Evolutionary conservation across 2,329 filamentous ascomycete genomes (phyloP).

Genomic region (Macroventuria anomochaeta): DNA sequence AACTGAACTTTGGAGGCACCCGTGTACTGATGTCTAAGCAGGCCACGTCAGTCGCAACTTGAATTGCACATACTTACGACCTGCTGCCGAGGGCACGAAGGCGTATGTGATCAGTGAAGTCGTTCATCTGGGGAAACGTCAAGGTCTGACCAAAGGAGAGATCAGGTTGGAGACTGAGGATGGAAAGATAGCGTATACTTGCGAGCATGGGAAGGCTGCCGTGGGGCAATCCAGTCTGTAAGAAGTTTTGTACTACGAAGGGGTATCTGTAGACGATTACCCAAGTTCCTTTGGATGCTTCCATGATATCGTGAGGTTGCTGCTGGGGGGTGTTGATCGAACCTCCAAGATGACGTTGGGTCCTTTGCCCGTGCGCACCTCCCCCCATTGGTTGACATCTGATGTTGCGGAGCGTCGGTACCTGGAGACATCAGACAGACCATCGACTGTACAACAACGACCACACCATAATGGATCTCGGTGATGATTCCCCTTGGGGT

Average conservation of each 20-base stretch:
- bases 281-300: not conserved
- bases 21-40: not conserved
- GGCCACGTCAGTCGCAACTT: conserved; percentile 51
- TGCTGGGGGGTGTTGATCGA: not conserved
- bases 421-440: conserved; percentile 18
- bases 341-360: conserved; percentile 15
- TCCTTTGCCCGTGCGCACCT: conserved; percentile 13
- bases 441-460: conserved; percentile 18
- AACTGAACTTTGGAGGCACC: not conserved
- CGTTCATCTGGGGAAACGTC: conserved; percentile 52
- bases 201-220: conserved; percentile 49
- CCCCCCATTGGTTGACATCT: conserved; percentile 10
- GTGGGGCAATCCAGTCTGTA: conserved; percentile 32
- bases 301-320: not conserved
- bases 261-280: not conserved
- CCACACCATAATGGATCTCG: conserved; percentile 49
- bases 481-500: conserved; percentile 54
- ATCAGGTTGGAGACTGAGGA: conserved; percentile 48
- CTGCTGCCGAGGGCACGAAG: conserved; percentile 50
- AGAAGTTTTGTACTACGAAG: not conserved
- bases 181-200: conserved; percentile 49
- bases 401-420: conserved; percentile 10
- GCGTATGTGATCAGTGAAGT: conserved; percentile 54
- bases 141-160: conserved; percentile 50
- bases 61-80: conserved; percentile 56